Percentiles rank a stretch among this genome's conserved stretches.
phyloP scores from a whole-genome alignment of 164 flowering plant species.

The Piper betle region DNA sequence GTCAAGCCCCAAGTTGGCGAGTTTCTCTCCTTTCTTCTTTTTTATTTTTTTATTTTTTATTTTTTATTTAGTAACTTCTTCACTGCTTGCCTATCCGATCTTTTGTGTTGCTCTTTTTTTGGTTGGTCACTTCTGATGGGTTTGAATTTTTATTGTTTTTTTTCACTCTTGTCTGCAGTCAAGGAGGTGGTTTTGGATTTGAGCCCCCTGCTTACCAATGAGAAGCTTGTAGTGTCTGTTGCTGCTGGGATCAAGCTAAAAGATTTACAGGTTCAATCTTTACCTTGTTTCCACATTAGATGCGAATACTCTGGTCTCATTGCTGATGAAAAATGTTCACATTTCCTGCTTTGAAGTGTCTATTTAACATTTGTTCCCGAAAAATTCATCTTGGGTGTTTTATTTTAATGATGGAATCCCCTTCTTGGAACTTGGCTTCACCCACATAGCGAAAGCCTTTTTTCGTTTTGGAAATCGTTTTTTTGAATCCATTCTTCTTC shows the following conservation, averaged over 20 bases:
- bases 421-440: too few species aligned
- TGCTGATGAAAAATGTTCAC: too few species aligned
- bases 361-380: too few species aligned
- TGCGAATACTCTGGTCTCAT: too few species aligned
- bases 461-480: too few species aligned
- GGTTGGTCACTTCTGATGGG: neutral
- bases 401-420: too few species aligned
- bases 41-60: neutral
- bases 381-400: too few species aligned
- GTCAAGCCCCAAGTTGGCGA: constrained; percentile 91
- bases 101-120: neutral
- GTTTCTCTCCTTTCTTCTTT: neutral
- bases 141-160: neutral
- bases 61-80: neutral
- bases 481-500: too few species aligned
- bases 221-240: constrained; percentile 83
- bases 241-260: constrained; percentile 81
- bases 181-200: constrained; percentile 53
- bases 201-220: constrained; percentile 49
- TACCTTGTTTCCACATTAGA: too few species aligned
- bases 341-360: too few species aligned
- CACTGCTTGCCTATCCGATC: neutral
- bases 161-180: constrained; percentile 26
- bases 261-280: constrained; percentile 57
- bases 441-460: too few species aligned